Percentiles rank a stretch among this genome's conserved stretches.
phyloP scores from a whole-genome alignment of 129 eudicot genomes.

The Saposhnikovia divaricata region DNA sequence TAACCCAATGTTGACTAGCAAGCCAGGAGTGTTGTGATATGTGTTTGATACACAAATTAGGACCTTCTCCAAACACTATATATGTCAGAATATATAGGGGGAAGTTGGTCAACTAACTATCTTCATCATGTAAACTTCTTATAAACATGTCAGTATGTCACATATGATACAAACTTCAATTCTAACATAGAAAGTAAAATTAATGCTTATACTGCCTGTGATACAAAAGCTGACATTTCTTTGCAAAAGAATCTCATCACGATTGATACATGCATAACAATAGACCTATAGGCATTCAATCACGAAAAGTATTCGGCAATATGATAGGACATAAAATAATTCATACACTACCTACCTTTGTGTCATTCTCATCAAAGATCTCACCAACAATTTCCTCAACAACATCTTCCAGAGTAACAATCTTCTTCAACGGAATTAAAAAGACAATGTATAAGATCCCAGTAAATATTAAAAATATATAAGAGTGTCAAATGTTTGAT shows the following conservation, averaged over 20 bases:
- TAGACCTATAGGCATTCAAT: not conserved
- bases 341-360: slow-evolving; percentile 32
- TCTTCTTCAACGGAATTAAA: slow-evolving; percentile 29
- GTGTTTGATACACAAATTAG: not conserved
- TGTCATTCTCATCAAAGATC: slow-evolving; percentile 67
- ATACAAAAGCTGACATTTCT: not conserved
- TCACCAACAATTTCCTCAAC: slow-evolving; percentile 79
- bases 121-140: not conserved
- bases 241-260: not conserved
- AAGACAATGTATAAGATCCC: slow-evolving; percentile 3
- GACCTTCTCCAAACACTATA: not conserved
- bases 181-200: not conserved
- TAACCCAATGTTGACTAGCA: not conserved
- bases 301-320: not conserved
- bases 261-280: not conserved
- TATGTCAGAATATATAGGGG: not conserved
- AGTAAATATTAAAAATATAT: not conserved
- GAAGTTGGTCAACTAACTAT: not conserved
- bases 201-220: not conserved
- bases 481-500: not conserved
- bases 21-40: not conserved
- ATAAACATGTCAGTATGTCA: not conserved
- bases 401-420: slow-evolving; percentile 67
- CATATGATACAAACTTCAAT: not conserved
- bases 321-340: not conserved